These are phyloP conservation scores for Aspergillus sp. DNA, from an alignment of 2,329 filamentous ascomycete genomes.

Conservation along the genomic window DNA sequence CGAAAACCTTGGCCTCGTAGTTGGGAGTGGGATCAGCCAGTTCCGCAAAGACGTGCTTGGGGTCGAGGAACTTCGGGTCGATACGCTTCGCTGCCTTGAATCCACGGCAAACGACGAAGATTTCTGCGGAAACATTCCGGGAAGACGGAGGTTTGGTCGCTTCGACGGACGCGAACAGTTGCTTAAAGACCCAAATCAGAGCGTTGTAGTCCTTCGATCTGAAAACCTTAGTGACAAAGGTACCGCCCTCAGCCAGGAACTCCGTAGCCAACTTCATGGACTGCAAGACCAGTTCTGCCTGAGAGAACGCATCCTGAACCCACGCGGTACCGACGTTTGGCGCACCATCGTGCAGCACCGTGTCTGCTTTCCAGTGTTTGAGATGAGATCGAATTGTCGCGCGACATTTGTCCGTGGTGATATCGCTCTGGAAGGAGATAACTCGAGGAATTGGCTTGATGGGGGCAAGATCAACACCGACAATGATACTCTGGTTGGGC, in stretches of 20 bases:
- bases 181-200: conserved; percentile 94
- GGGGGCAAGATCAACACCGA: conserved; percentile 88
- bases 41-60: conserved; percentile 85
- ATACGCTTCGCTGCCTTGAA: conserved; percentile 92
- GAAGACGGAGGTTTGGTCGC: conserved; percentile 96
- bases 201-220: conserved; percentile 95
- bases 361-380: conserved; percentile 94
- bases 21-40: conserved; percentile 79
- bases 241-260: conserved; percentile 81
- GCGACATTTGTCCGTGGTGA: conserved; percentile 93
- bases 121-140: conserved; percentile 93
- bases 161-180: conserved; percentile 90
- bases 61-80: conserved; percentile 87
- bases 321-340: conserved; percentile 97
- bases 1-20: conserved; percentile 96
- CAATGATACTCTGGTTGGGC: conserved; percentile 80
- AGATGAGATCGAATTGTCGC: conserved; percentile 81
- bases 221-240: conserved; percentile 97
- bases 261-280: conserved; percentile 91
- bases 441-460: conserved; percentile 93
- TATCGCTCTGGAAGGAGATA: conserved; percentile 95
- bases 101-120: conserved; percentile 93
- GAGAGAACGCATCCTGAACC: conserved; percentile 97
- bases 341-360: conserved; percentile 91
- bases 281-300: conserved; percentile 86